Evolutionary conservation across 441 rosid species (phyloP).

Genomic region (Jatropha podagrica): DNA sequence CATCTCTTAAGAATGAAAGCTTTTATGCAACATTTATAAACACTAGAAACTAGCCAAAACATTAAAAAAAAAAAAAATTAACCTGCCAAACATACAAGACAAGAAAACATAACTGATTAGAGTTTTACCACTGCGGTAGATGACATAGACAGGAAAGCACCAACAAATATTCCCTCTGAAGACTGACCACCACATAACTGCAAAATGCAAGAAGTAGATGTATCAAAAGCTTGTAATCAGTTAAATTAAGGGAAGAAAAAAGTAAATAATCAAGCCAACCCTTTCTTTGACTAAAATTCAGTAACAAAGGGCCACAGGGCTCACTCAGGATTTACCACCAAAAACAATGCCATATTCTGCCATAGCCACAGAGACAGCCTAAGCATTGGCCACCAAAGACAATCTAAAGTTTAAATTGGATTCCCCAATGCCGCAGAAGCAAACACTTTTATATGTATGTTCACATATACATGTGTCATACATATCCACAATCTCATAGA

Average conservation of each 20-base stretch:
- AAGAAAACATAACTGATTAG: slow-evolving; percentile 1
- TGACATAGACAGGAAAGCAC: slow-evolving; percentile 91
- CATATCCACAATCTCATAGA: neutral
- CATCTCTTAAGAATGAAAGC: neutral
- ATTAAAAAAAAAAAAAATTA: neutral
- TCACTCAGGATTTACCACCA: neutral
- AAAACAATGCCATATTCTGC: neutral
- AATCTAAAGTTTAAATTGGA: neutral
- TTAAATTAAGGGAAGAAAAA: slow-evolving; percentile 4
- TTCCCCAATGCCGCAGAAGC: neutral
- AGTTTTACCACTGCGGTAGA: slow-evolving; percentile 89
- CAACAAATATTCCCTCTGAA: slow-evolving; percentile 91
- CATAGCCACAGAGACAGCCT: neutral
- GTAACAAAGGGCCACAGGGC: neutral
- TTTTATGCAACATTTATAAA: neutral
- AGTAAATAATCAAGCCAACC: neutral
- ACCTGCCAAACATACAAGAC: slow-evolving; percentile 3
- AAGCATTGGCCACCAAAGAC: neutral
- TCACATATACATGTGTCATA: neutral
- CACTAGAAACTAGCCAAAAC: neutral
- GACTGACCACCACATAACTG: slow-evolving; percentile 95
- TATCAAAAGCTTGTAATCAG: slow-evolving; percentile 26
- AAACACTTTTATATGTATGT: neutral
- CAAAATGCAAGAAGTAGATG: slow-evolving; percentile 30
- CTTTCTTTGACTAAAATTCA: neutral